Evolutionary conservation across 306 rosid genomes (phyloP).

Genomic region (Trifolium fragiferum): DNA sequence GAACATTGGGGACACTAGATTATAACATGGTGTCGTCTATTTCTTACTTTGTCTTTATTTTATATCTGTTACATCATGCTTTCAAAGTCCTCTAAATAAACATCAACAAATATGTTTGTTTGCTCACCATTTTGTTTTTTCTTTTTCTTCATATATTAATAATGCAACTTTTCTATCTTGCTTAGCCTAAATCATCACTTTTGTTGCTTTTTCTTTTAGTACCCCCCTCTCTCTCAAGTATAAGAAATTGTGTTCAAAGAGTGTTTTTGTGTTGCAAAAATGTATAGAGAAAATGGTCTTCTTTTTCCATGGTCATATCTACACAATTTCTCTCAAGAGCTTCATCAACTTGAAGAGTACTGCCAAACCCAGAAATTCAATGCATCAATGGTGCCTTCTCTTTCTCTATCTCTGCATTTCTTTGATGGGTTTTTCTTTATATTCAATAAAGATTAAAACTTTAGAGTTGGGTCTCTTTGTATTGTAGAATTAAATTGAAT

Average conservation of each 20-base stretch:
- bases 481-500: neutral
- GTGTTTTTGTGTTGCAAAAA: slow-evolving; percentile 52
- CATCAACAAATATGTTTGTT: neutral
- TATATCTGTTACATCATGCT: slow-evolving; percentile 48
- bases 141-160: neutral
- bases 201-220: slow-evolving; percentile 28
- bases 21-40: slow-evolving; percentile 57
- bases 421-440: slow-evolving; percentile 36
- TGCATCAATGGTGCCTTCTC: slow-evolving; percentile 63
- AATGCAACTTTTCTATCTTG: slow-evolving; percentile 45
- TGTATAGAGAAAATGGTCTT: slow-evolving; percentile 83
- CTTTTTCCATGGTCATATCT: slow-evolving; percentile 61
- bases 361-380: slow-evolving; percentile 65
- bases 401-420: slow-evolving; percentile 46
- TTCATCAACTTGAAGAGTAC: slow-evolving; percentile 83
- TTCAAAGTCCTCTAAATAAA: slow-evolving; percentile 32
- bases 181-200: slow-evolving; percentile 32
- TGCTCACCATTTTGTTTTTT: slow-evolving; percentile 30
- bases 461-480: slow-evolving; percentile 14
- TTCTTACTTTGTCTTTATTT: slow-evolving; percentile 68
- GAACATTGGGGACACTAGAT: slow-evolving; percentile 60
- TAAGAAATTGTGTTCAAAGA: slow-evolving; percentile 6
- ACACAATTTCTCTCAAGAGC: slow-evolving; percentile 70
- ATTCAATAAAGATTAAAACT: slow-evolving; percentile 30
- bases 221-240: neutral